These are phyloP conservation scores for Globisporangium polare DNA, from an alignment of 352 stramenopile genomes.

Conservation along the genomic window DNA sequence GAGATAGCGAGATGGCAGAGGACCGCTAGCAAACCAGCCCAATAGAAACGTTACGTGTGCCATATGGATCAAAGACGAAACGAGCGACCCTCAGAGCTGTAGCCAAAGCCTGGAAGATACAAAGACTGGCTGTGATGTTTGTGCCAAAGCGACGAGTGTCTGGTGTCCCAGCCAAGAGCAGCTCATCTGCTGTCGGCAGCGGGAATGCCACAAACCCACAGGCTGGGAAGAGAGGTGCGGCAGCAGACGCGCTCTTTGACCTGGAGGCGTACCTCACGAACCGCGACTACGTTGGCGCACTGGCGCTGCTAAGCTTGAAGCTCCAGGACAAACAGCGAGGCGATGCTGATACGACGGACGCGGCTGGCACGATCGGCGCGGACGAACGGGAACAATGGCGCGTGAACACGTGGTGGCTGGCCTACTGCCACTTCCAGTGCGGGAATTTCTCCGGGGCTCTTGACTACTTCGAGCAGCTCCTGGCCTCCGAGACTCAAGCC, in stretches of 20 bases:
- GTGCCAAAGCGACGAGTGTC: background rate
- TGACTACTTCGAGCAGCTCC: conserved; percentile 45
- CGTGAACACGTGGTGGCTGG: conserved; percentile 55
- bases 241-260: conserved; percentile 7
- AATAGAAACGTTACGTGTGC: too few species aligned
- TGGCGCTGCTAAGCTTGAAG: conserved; percentile 20
- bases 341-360: background rate
- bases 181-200: background rate
- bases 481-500: conserved; percentile 15
- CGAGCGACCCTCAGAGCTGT: too few species aligned
- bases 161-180: background rate
- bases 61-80: too few species aligned
- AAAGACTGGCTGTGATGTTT: background rate
- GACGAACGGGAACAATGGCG: conserved; percentile 12
- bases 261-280: conserved; percentile 21
- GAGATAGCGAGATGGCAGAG: too few species aligned
- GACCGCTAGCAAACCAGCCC: too few species aligned
- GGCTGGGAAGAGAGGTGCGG: background rate
- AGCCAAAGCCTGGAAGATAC: too few species aligned
- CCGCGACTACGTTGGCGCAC: conserved; percentile 22
- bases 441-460: conserved; percentile 43
- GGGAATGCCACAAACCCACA: background rate
- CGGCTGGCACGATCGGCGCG: background rate
- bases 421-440: conserved; percentile 67
- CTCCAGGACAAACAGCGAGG: conserved; percentile 13